Base-by-base conservation (phyloP, 2,329 filamentous ascomycete genomes). In the Thermoascus crustaceus region DNA sequence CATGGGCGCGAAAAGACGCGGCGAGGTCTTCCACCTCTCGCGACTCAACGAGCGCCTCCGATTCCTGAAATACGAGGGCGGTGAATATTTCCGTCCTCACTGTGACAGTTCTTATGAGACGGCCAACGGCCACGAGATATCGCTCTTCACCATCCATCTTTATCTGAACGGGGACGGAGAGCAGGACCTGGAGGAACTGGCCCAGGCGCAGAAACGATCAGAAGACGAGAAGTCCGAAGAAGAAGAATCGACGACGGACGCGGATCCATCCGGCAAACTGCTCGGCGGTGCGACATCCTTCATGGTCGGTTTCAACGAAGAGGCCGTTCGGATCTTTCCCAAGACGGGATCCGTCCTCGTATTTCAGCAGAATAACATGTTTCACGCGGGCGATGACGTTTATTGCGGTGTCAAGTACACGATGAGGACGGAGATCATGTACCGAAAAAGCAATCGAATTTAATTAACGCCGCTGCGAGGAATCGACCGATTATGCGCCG, bases 61-160 rank as follows among this genome's bases (percentile, higher is more conserved):
- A 18, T 88, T 88, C 48, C 61, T 93, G 33, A 80, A 75, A 50
- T 91, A 91, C 54, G 69, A 69, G 0, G 61, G 68, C 0, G 83
- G 82, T 0, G 78, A 87, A 48, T 89, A 80, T 53, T 91, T 93
- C 49, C 72, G 70, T 41, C 69, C 78, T 3, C 84, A 89, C 52
- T 78, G 72, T 45, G 84, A 89, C 51, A 77, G 73, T 0, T 48
- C 64, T 0, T 89, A 82, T 46, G 63, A 64, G 32, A 78, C 75
- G 10, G 67, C 70, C 0, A 71, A 76, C 35, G 60, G 65, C 5
- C 62, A 55, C 13, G 66, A 75, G 52, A 52, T 57, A 8, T 71
- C 70, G 1, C 69, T 67, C 33, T 73, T 68, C 43, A 77, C 74
- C 0, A 48, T 78, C 19, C 73, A 78, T 40, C 45, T 77, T 10